Base-by-base conservation (phyloP, 225 moss, liverwort and hornwort species). In the Pseudoscleropodium purum region DNA sequence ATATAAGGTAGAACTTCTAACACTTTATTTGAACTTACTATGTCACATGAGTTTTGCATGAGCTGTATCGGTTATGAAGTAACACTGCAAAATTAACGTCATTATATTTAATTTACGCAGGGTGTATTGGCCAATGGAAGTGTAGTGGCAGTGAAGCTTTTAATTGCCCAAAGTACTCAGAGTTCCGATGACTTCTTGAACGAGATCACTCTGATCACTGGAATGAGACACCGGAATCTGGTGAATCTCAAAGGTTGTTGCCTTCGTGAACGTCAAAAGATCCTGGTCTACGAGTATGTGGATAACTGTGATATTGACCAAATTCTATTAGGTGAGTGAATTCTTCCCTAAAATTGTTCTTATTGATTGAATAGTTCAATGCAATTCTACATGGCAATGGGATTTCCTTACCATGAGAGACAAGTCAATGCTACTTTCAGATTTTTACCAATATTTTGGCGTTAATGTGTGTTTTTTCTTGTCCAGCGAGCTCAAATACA, bases 231-330 rank as follows among this genome's bases (percentile, higher is more conserved):
- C 24, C 84, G 79, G 17, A 89, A 89, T 33, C 19, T 85, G 0
- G 85, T 89, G 69, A 89, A 85, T 18, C 51, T 89, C 0, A 89
- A 89, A 79, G 89, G 85, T 8, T 89, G 89, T 70, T 89, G 85
- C 84, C 77, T 89, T 69, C 68, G 68, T 68, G 84, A 79, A 37
- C 89, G 51, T 31, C 60, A 89, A 47, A 84, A 79, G 54, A 49
- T 89, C 33, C 19, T 89, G 49, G 89, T 89, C 49, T 89, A 85
- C 59, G 79, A 89, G 85, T 85, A 69, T 14, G 79, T 85, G 13
- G 79, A 89, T 13, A 89, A 85, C 19, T 24, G 15, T 68, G 89
- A 89, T 69, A 43, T 89, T 39, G 89, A 89, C 41, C 89, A 89
- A 85, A 19, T 79, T 79, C 39, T 85, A 24, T 25, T 89, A 4